Base-by-base conservation (phyloP, 2,329 filamentous ascomycete genomes). In the Lachnellula hyalina region DNA sequence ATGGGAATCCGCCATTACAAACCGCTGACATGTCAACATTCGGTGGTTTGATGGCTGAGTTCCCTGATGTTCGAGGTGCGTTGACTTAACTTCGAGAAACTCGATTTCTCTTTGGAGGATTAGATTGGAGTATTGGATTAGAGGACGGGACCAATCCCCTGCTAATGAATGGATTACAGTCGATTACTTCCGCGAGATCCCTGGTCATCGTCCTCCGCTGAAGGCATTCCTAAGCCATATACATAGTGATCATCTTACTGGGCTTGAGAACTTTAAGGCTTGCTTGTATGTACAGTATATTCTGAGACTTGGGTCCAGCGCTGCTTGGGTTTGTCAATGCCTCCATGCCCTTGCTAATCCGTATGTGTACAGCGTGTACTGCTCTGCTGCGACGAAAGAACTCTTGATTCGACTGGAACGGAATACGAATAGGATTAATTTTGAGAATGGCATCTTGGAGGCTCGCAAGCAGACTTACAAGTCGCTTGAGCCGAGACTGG, bases 221-320 rank as follows among this genome's bases (percentile, higher is more conserved):
- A 91, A 89, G 15, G 94, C 87, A 69, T 96, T 97, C 67, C 77
- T 97, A 25, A 95, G 89, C 70, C 93, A 97, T 79, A 84, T 95
- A 2, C 93, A 96, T 68, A 95, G 87, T 60, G 92, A 96, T 65
- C 93, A 96, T 71, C 79, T 96, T 1, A 79, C 80, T 36, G 92
- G 93, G 0, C 78, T 96, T 1, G 90, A 96, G 63, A 82, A 78
- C 12, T 78, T 92, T 52, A 81, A 84, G 46, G 83, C 88, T 28
- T 88, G 90, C 0, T 96, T 96, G 79, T 83, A 70, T 42, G 74
- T 53, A 23, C 9, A 11, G 15, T 3, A 12, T 44, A 2, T 2
- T 23, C 11, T 5, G 19, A 44, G 19, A 21, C 5, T 12, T 12
- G 19, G 11, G 17, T 40, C n/a, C n/a, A n/a, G n/a, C n/a, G n/a